Conservation (phyloP, 805 yeast species). For the Wickerhamiella parazyma region DNA sequence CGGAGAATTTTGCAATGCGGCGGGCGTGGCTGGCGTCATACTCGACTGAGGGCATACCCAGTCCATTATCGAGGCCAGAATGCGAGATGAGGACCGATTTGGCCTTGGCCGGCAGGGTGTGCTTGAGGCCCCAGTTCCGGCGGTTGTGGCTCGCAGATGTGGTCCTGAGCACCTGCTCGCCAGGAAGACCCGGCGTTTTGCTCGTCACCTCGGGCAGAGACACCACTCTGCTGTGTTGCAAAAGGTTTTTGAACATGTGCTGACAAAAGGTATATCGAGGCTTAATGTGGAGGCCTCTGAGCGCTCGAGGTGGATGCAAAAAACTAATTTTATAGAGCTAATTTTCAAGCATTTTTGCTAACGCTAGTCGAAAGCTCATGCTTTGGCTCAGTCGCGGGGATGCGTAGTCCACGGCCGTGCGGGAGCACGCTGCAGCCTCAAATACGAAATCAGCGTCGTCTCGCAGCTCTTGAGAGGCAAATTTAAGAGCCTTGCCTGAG, state of each 20-base stretch:
- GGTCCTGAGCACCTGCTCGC: conserved; percentile 22
- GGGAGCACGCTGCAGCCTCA: too few relatives aligned
- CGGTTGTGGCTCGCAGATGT: conserved; percentile 25
- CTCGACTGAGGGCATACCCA: conserved; percentile 22
- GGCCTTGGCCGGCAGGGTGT: conserved; percentile 21
- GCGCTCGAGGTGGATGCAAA: too few relatives aligned
- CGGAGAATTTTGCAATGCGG: conserved; percentile 21
- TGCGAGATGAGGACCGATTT: conserved; percentile 19
- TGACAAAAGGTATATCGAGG: too few relatives aligned
- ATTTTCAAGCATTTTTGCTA: too few relatives aligned
- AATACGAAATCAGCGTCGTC: too few relatives aligned
- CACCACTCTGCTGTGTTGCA: conserved; percentile 20
- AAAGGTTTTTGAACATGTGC: conserved; percentile 14
- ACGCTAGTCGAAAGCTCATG: too few relatives aligned
- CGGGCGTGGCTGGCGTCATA: conserved; percentile 19
- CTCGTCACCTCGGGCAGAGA: conserved; percentile 16
- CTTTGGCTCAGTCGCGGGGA: too few relatives aligned
- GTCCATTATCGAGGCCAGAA: conserved; percentile 20
- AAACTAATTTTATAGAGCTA: too few relatives aligned
- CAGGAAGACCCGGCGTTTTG: conserved; percentile 17
- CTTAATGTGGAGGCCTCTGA: too few relatives aligned
- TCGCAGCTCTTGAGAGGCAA: too few relatives aligned
- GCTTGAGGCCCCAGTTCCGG: conserved; percentile 28
- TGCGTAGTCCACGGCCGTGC: too few relatives aligned
- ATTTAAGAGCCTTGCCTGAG: too few relatives aligned